These are phyloP conservation scores for cucumber (Cucumis sativus) DNA, from an alignment of 306 rosid species.

Conservation along the genomic window DNA sequence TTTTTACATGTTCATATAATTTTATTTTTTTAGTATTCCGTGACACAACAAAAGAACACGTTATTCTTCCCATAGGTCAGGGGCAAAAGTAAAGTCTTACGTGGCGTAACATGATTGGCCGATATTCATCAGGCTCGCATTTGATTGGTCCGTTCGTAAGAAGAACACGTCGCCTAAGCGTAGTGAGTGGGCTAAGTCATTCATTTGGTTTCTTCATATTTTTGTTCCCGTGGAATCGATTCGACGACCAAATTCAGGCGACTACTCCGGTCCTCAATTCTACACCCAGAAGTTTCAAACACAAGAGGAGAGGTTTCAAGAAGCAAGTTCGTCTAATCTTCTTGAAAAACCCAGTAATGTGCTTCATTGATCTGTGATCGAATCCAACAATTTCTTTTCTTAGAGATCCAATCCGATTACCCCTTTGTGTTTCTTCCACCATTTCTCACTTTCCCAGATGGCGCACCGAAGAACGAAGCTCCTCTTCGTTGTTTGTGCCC, in stretches of 20 bases:
- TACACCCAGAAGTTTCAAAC: not conserved
- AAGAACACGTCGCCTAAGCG: slow-evolving; percentile 52
- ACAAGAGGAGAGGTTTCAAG: not conserved
- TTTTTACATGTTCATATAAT: not conserved
- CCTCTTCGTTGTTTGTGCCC: slow-evolving; percentile 36
- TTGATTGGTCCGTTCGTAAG: slow-evolving; percentile 42
- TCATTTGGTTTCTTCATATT: slow-evolving; percentile 1
- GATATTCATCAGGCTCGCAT: slow-evolving; percentile 1
- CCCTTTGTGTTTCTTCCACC: slow-evolving; percentile 7
- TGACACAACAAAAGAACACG: not conserved
- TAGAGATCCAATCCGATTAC: slow-evolving; percentile 24
- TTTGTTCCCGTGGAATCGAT: slow-evolving; percentile 12
- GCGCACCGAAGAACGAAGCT: slow-evolving; percentile 51
- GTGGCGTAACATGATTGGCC: slow-evolving; percentile 30
- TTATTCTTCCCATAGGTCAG: not conserved
- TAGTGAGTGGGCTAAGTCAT: not conserved
- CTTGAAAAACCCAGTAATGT: slow-evolving; percentile 4
- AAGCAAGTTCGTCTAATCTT: not conserved
- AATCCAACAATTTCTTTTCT: not conserved
- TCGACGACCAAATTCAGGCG: slow-evolving; percentile 12
- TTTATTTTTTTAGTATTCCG: too few relatives aligned
- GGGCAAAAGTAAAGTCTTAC: not conserved
- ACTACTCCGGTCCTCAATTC: not conserved
- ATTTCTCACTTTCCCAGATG: slow-evolving; percentile 20
- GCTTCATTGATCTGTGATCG: not conserved